Percentiles rank a stretch among this genome's conserved stretches.
phyloP scores from a whole-genome alignment of 2,329 filamentous ascomycete genomes.

The Diplocarpon mali region DNA sequence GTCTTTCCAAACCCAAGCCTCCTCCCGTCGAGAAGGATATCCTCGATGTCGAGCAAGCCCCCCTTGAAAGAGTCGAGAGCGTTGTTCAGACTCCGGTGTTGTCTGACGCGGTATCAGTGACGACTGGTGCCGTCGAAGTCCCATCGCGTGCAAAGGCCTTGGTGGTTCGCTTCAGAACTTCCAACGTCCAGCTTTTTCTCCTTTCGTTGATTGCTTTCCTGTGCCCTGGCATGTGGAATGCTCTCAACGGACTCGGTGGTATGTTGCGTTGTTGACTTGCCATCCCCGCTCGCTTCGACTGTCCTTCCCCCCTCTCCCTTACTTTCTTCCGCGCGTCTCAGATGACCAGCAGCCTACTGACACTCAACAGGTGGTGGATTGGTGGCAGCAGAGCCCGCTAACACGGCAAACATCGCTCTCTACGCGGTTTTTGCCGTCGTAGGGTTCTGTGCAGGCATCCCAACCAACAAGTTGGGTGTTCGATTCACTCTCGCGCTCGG shows the following conservation, averaged over 20 bases:
- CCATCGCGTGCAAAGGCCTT: too few species aligned
- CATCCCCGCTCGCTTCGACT: background rate
- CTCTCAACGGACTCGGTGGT: constrained; percentile 51
- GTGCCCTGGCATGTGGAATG: constrained; percentile 62
- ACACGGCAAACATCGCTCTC: constrained; percentile 32
- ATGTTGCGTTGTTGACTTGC: constrained; percentile 23
- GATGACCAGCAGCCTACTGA: background rate
- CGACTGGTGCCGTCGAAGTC: too few species aligned
- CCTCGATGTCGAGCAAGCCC: too few species aligned
- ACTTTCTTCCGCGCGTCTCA: background rate
- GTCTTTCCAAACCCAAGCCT: too few species aligned
- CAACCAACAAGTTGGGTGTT: constrained; percentile 63
- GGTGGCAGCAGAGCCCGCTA: constrained; percentile 39
- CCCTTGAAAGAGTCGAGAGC: too few species aligned
- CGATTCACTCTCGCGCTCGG: constrained; percentile 56
- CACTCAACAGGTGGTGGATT: constrained; percentile 32
- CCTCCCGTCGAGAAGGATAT: too few species aligned
- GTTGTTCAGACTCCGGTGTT: too few species aligned
- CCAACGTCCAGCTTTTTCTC: constrained; percentile 46
- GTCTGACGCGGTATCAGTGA: too few species aligned
- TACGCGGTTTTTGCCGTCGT: constrained; percentile 40
- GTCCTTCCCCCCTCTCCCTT: background rate
- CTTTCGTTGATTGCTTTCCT: constrained; percentile 58
- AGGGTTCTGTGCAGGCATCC: constrained; percentile 60
- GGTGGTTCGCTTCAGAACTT: too few species aligned